These are phyloP conservation scores for Orychophragmus violaceus DNA, from an alignment of 345 rosid species.

Conservation along the genomic window DNA sequence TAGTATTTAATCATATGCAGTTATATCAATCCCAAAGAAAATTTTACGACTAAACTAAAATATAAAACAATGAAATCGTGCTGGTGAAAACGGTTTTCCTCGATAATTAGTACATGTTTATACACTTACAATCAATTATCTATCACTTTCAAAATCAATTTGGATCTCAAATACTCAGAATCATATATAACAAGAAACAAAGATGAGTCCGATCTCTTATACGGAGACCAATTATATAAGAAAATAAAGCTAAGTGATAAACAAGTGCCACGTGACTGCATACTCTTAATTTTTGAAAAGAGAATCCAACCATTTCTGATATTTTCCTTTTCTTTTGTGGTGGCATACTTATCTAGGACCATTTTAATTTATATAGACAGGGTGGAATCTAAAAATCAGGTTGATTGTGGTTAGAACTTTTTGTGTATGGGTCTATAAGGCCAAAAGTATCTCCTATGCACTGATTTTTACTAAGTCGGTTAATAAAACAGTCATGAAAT, in stretches of 20 bases:
- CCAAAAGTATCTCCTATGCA: not conserved
- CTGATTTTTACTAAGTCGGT: not conserved
- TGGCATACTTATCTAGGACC: not conserved
- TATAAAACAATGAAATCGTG: not conserved
- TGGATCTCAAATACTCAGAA: not conserved
- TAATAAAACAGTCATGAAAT: not conserved
- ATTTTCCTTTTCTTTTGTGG: not conserved
- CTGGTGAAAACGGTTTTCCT: not conserved
- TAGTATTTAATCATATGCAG: not conserved
- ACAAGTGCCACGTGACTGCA: conserved; percentile 12
- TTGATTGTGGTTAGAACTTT: not conserved
- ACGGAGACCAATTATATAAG: not conserved
- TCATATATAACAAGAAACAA: not conserved
- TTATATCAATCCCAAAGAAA: not conserved
- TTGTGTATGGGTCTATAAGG: not conserved
- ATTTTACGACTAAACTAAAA: not conserved
- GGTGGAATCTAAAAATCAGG: not conserved
- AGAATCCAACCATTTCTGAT: not conserved
- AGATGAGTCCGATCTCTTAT: not conserved
- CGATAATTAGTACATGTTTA: not conserved
- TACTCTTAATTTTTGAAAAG: not conserved
- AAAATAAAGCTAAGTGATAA: not conserved
- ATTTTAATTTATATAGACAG: not conserved
- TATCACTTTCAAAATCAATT: not conserved
- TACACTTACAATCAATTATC: not conserved